phyloP scores from a whole-genome alignment of 129 eudicot genomes.

The Centaurea solstitialis region DNA sequence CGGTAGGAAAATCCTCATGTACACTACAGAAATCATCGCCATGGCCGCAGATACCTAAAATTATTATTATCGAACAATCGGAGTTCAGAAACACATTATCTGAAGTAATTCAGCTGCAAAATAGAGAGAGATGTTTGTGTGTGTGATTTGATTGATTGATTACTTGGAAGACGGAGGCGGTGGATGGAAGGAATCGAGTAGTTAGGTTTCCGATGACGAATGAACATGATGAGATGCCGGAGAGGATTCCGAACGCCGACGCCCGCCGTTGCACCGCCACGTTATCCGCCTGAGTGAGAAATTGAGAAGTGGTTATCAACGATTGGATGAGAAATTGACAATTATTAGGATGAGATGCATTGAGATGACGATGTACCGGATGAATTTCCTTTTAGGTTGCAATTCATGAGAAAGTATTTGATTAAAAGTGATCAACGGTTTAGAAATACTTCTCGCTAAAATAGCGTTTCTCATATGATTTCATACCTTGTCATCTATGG shows the following conservation, averaged over 20 bases:
- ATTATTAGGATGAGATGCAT: too few species aligned
- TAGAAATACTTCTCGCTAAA: too few species aligned
- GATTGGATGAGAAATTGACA: too few species aligned
- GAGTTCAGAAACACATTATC: neutral
- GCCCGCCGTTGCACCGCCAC: slow-evolving; percentile 57
- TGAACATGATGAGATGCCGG: slow-evolving; percentile 72
- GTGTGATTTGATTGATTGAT: neutral
- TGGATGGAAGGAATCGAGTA: slow-evolving; percentile 67
- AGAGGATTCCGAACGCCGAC: slow-evolving; percentile 61
- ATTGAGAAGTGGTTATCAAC: too few species aligned
- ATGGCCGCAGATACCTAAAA: slow-evolving; percentile 67
- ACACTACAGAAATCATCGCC: slow-evolving; percentile 50
- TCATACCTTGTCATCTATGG: neutral
- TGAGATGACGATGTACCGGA: too few species aligned
- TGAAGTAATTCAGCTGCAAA: neutral
- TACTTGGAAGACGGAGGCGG: slow-evolving; percentile 67
- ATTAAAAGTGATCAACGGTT: too few species aligned
- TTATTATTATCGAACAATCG: neutral
- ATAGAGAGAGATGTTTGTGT: neutral
- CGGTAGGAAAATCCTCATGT: slow-evolving; percentile 78
- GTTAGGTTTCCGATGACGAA: slow-evolving; percentile 66
- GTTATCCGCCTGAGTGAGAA: slow-evolving; percentile 59
- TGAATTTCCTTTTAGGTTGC: too few species aligned
- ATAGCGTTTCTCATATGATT: too few species aligned
- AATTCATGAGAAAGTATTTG: too few species aligned